Base-by-base conservation (phyloP, 1,284 basidiomycete species). In the Cutaneotrichosporon mucoides region DNA sequence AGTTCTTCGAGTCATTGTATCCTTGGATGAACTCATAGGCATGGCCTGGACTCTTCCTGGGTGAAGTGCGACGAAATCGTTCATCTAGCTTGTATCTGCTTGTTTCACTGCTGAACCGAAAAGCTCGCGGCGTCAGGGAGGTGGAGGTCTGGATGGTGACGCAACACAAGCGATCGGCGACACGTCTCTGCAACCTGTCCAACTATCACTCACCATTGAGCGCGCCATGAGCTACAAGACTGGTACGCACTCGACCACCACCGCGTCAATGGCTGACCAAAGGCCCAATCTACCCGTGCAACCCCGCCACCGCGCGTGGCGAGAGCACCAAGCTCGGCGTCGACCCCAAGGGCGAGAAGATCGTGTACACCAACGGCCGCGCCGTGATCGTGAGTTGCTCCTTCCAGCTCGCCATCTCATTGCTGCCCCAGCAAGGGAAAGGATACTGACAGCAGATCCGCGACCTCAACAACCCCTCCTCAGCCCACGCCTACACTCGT, bases 361-460 rank as follows among this genome's bases (percentile, higher is more conserved):
- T 97, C 60, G 83, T 90, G 40, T 97, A 97, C 72, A 84, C 88
- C 2, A 92, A 90, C 72, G 92, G 91, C 45, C 86, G 88, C 73
- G 86, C 86, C 33, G 87, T 96, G 52, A 86, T 94, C 68, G 90
- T 93, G 71, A 70, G 90, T 82, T 10, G 45, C 33, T 48, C 10
- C 3, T 10, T 37, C 48, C 9, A 24, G 24, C 24, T 24, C 24
- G 24, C 24, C 24, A 24, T 24, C 24, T 24, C 24, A 24, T 24
- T 24, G 24, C n/a, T 35, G 33, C 13, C 15, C 13, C 15, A 1
- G 6, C 13, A n/a, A 4, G n/a, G n/a, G n/a, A 24, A 24, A 24
- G 24, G 24, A 24, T 53, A 55, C 65, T 68, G 60, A 67, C 43
- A 33, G 15, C 45, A 88, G 86, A 83, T 86, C 44, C 82, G 86